Percentiles rank a stretch among this genome's conserved stretches.
Evolutionary conservation across 2,329 filamentous ascomycete species (phyloP).

Genomic region (Chrysoporthe puriensis): DNA sequence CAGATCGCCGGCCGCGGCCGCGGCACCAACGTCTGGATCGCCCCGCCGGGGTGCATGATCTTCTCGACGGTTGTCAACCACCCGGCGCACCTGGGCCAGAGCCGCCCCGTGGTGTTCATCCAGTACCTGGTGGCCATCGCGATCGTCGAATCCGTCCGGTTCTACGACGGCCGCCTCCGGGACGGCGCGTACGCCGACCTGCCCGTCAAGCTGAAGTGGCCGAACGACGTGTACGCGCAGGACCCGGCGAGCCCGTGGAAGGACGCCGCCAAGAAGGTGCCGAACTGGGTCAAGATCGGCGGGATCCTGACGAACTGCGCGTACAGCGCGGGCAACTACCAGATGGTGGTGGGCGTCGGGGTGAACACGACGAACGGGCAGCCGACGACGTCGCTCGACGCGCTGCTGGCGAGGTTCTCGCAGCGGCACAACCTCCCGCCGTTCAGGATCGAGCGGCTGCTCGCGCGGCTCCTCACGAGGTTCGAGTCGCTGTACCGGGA

Average conservation of each 20-base stretch:
- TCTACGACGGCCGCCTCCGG: conserved; percentile 59
- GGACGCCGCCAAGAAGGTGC: conserved; percentile 33
- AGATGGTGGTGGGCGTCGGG: conserved; percentile 83
- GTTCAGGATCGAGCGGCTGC: conserved; percentile 76
- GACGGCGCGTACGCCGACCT: conserved; percentile 63
- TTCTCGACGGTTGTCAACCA: conserved; percentile 90
- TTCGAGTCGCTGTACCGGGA: conserved; percentile 77
- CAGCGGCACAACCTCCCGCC: conserved; percentile 47
- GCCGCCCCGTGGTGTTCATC: conserved; percentile 85
- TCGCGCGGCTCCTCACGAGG: conserved; percentile 77
- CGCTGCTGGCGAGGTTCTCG: conserved; percentile 58
- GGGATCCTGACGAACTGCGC: conserved; percentile 90
- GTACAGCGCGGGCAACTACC: conserved; percentile 77
- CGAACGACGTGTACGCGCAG: conserved; percentile 83
- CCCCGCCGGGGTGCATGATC: conserved; percentile 82
- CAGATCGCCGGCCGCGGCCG: conserved; percentile 88
- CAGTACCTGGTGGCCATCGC: conserved; percentile 93
- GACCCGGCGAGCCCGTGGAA: conserved; percentile 54
- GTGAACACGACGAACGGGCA: conserved; percentile 83
- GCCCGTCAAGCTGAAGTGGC: conserved; percentile 92
- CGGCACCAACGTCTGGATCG: conserved; percentile 93
- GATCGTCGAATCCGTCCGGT: conserved; percentile 79
- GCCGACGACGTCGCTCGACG: conserved; percentile 85
- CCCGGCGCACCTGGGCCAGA: conserved; percentile 69
- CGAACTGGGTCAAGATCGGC: conserved; percentile 82